Percentiles rank a stretch among this genome's conserved stretches.
Evolutionary conservation across 495 filamentous ascomycete genomes (phyloP).

Genomic region (Podospora didyma): DNA sequence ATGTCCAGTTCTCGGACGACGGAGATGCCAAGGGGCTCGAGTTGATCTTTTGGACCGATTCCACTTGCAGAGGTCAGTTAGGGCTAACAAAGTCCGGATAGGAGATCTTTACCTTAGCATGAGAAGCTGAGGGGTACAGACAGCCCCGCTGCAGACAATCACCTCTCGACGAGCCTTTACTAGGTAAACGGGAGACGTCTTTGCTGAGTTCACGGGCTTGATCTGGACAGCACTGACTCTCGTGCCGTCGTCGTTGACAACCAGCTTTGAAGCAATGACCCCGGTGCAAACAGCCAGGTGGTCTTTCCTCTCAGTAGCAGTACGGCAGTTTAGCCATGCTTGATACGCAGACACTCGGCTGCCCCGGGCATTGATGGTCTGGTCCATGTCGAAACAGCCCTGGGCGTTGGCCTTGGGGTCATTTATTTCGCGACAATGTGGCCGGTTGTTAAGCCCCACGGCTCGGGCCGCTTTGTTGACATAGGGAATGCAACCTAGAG

Average conservation of each 20-base stretch:
- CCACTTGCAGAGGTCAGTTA: constrained; percentile 11
- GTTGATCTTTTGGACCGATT: constrained; percentile 24
- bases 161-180: constrained; percentile 23
- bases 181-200: constrained; percentile 1
- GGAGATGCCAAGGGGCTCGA: constrained; percentile 57
- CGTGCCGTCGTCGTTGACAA: constrained; percentile 2
- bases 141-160: constrained; percentile 18
- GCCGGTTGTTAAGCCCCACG: constrained; percentile 13
- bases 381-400: constrained; percentile 20
- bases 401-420: constrained; percentile 12
- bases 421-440: constrained; percentile 18
- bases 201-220: not conserved
- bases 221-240: constrained; percentile 16
- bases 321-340: constrained; percentile 13
- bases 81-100: not conserved
- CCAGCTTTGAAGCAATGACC: constrained; percentile 18
- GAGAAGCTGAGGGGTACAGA: constrained; percentile 23
- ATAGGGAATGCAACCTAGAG: constrained; percentile 8
- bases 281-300: constrained; percentile 21
- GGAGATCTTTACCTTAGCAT: constrained; percentile 14
- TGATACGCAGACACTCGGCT: constrained; percentile 15
- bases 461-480: constrained; percentile 9
- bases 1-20: constrained; percentile 43
- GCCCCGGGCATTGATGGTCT: constrained; percentile 17
- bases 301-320: constrained; percentile 7